These are phyloP conservation scores for Rhododendron ferrugineum DNA, from an alignment of 148 eudicot species.

Conservation along the genomic window DNA sequence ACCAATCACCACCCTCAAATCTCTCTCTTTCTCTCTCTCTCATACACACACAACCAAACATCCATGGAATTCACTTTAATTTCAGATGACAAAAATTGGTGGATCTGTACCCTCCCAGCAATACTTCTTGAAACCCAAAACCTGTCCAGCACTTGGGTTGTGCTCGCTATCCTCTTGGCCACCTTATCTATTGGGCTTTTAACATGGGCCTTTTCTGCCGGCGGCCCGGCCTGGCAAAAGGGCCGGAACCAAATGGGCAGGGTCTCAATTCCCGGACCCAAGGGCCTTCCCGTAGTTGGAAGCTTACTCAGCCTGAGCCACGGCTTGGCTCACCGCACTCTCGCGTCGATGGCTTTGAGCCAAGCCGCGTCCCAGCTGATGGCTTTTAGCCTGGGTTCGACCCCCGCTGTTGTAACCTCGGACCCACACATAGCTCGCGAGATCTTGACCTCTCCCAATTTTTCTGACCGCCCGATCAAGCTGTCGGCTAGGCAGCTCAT, in stretches of 20 bases:
- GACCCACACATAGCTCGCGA: constrained; percentile 43
- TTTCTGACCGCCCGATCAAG: constrained; percentile 58
- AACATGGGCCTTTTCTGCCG: constrained; percentile 30
- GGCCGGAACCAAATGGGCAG: constrained; percentile 34
- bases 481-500: constrained; percentile 58
- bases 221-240: constrained; percentile 57
- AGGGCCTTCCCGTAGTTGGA: constrained; percentile 54
- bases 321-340: constrained; percentile 56
- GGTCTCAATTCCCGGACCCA: constrained; percentile 43
- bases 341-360: constrained; percentile 35
- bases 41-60: not conserved
- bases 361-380: constrained; percentile 37
- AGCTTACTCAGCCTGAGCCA: constrained; percentile 35
- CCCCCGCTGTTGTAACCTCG: constrained; percentile 39
- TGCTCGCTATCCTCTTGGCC: constrained; percentile 14
- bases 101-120: constrained; percentile 22
- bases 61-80: constrained; percentile 10
- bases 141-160: not conserved
- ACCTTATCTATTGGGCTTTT: constrained; percentile 9
- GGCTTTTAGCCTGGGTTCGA: constrained; percentile 60
- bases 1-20: not conserved
- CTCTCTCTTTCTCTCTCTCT: not conserved
- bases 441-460: constrained; percentile 48
- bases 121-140: constrained; percentile 20
- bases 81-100: constrained; percentile 19